Evolutionary conservation across 1,284 basidiomycete species (phyloP), one percentile per base, ranked within the genome.

Genomic region (Cutaneotrichosporon sp.): DNA sequence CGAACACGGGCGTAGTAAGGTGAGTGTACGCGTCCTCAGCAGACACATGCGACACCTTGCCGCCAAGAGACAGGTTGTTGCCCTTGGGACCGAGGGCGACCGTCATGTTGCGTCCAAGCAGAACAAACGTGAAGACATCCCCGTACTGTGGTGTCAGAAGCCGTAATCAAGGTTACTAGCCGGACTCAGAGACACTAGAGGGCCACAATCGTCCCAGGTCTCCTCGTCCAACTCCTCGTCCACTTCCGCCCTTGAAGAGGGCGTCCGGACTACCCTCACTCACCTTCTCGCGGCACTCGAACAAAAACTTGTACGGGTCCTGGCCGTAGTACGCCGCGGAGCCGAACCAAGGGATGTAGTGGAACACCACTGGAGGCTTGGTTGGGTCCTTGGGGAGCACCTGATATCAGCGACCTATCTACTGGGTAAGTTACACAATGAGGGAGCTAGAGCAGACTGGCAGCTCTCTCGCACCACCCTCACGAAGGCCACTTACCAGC

Each of bases 1-100:
- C 96, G 66, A 99, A 99, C 19, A 93, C 84, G 4, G 90, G 90
- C 0, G 88, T 92, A 0, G 90, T 93, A 45, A 93, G 76, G 68
- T 88, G 86, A 87, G 86, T 92, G 75, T 99, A 98, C 8, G 92
- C 94, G 59, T 94, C 91, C 76, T 99, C 96, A 1, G 96, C 96
- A 38, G 88, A 94, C 55, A 99, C 86, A 39, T 91, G 85, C 2
- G 84, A 84, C 38, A 90, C 84, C 76, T 93, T 94, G 38, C 94
- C 96, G 55, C 96, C 94, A 27, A 98, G 82, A 54, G 97, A 80
- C 61, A 97, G 86, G 77, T 97, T 93, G 74, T 89, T 94, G 24
- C 96, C 96, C 72, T 89, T 88, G 34, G 90, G 80, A 32, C 93
- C 90, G 24, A 99, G 81, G 1, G 91, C 87, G 51, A 94, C 93